A percentile compares a stretch with the other conserved stretches of the same genome.
Evolutionary conservation across 1,284 basidiomycete species (phyloP).

Genomic region (Taiwanofungus camphoratus): DNA sequence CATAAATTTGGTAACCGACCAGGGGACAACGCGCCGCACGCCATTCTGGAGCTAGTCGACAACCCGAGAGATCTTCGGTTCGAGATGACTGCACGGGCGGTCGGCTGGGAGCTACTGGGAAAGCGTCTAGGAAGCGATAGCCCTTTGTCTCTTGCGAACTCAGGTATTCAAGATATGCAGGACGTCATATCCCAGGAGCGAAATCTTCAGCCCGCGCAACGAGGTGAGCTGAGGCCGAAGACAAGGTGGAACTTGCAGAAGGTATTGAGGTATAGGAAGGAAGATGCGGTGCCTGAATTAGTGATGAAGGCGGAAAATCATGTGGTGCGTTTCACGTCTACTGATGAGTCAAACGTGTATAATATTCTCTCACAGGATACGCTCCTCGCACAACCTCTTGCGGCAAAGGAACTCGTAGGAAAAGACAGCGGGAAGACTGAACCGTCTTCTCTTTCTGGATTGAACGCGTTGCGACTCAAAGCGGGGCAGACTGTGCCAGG

Average conservation of each 20-base stretch:
- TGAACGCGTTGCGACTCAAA: conserved; percentile 26
- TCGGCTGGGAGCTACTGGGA: conserved; percentile 73
- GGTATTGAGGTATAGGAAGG: conserved; percentile 49
- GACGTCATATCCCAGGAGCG: conserved; percentile 45
- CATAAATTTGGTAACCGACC: conserved; percentile 83
- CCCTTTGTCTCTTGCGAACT: conserved; percentile 42
- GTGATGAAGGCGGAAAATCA: conserved; percentile 29
- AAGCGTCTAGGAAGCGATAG: conserved; percentile 42
- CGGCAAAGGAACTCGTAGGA: conserved; percentile 22
- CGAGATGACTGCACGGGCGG: conserved; percentile 78
- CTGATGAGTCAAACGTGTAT: not conserved
- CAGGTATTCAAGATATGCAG: conserved; percentile 41
- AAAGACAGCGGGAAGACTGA: conserved; percentile 20
- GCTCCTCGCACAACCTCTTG: conserved; percentile 29
- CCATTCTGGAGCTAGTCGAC: conserved; percentile 92
- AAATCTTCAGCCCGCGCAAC: conserved; percentile 31
- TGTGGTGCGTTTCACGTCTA: conserved; percentile 23
- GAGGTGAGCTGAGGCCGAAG: conserved; percentile 45
- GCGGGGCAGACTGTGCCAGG: conserved; percentile 33
- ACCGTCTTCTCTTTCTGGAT: conserved; percentile 12
- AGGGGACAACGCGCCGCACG: conserved; percentile 92
- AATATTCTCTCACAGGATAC: conserved; percentile 25
- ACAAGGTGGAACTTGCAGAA: conserved; percentile 72
- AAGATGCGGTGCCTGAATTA: conserved; percentile 32
- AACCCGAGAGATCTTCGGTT: conserved; percentile 85